These are phyloP conservation scores for Scutellospora calospora DNA, from an alignment of 371 early-diverging fungal genomes.

Conservation along the genomic window DNA sequence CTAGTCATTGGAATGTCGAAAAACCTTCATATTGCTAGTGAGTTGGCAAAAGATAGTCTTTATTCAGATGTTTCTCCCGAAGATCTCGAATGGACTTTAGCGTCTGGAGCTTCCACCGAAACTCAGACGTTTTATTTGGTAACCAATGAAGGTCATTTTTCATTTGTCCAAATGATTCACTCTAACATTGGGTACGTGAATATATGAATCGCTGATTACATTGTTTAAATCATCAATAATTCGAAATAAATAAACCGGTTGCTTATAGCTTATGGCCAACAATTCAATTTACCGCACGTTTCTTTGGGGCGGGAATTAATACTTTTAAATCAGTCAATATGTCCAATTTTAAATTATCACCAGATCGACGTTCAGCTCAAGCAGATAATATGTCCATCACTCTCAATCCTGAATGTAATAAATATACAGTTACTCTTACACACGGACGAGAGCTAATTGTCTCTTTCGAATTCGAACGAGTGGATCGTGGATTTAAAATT, in stretches of 20 bases:
- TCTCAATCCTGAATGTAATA: conserved; percentile 59
- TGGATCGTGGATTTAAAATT: conserved; percentile 80
- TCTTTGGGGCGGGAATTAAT: conserved; percentile 69
- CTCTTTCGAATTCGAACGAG: conserved; percentile 70
- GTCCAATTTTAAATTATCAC: conserved; percentile 70
- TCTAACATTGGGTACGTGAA: conserved; percentile 79
- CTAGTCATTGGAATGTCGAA: no score
- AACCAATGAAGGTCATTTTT: conserved; percentile 77
- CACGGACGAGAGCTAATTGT: conserved; percentile 69
- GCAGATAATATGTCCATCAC: conserved; percentile 75
- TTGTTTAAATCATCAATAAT: background rate
- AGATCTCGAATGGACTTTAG: conserved; percentile 79
- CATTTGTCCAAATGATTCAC: conserved; percentile 87
- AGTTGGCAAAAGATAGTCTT: conserved; percentile 15
- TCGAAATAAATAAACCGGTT: background rate
- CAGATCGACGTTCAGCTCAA: conserved; percentile 75
- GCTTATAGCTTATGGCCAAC: conserved; percentile 59
- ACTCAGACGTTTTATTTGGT: conserved; percentile 89
- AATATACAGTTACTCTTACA: conserved; percentile 64
- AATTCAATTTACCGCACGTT: conserved; percentile 81
- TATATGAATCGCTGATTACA: background rate
- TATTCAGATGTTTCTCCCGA: conserved; percentile 63
- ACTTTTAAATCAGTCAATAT: conserved; percentile 79
- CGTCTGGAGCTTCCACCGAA: conserved; percentile 84
- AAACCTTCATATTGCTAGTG: conserved; percentile 34